These are phyloP conservation scores for Mallotus nudiflorus DNA, from an alignment of 345 rosid species.

Conservation along the genomic window DNA sequence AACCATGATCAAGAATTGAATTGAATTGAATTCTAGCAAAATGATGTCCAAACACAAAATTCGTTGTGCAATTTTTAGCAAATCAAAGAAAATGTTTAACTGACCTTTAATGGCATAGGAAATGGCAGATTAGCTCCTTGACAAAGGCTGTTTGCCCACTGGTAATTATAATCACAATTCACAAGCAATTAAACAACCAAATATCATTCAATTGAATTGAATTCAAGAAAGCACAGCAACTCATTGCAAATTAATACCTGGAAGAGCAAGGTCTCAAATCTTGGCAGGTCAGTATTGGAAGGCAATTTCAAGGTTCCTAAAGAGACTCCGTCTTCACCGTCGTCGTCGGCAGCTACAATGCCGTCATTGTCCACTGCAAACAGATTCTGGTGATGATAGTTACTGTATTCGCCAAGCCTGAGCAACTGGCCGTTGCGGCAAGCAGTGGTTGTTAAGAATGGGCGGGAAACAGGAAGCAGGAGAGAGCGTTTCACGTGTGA, in stretches of 20 bases:
- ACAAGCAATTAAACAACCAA: too few species aligned
- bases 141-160: slow-evolving; percentile 95
- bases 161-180: slow-evolving; percentile 12
- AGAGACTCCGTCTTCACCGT: slow-evolving; percentile 62
- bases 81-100: slow-evolving; percentile 3
- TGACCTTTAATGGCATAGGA: slow-evolving; percentile 82
- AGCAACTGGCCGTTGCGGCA: neutral
- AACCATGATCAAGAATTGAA: neutral
- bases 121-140: slow-evolving; percentile 93
- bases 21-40: neutral
- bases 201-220: too few species aligned
- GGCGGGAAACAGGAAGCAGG: neutral
- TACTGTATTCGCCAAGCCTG: slow-evolving; percentile 4
- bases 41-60: too few species aligned
- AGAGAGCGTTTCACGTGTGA: slow-evolving; percentile 14
- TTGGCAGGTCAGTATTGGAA: slow-evolving; percentile 48
- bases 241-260: too few species aligned
- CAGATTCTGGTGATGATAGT: slow-evolving; percentile 19
- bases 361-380: slow-evolving; percentile 23
- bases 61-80: too few species aligned
- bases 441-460: neutral
- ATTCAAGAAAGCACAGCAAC: too few species aligned
- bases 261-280: slow-evolving; percentile 68
- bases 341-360: slow-evolving; percentile 39
- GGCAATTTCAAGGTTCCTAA: slow-evolving; percentile 88